Base-by-base conservation (phyloP, 345 rosid genomes). In the Crucihimalaya himalaica region DNA sequence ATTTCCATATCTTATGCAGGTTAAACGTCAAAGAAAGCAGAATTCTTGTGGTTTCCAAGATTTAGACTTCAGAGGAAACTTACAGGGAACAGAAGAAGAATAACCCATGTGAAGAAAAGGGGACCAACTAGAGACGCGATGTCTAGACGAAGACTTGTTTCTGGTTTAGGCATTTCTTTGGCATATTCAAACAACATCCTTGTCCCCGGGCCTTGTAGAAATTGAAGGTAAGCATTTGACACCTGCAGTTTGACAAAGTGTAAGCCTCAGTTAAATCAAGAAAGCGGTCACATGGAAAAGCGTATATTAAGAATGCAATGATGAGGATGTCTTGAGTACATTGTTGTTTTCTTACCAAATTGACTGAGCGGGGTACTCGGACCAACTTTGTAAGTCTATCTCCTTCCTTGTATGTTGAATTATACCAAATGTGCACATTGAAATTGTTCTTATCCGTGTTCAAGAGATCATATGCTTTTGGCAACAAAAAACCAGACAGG, bases 381-480 rank as follows among this genome's bases (percentile, higher is more conserved):
- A 88, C 11, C 82, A 88, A 76, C 19, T 71, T 54, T 54, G 29
- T 20, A 15, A 78, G 68, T 9, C 5, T 3, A 46, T 29, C 29
- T 23, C 67, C 37, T 32, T 84, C 66, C 77, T 78, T 79, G 67
- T 74, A 81, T 19, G 91, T 86, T 45, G 96, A 83, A 73, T 96
- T 92, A 85, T 89, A 96, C 98, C 91, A 90, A 63, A 92, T 71
- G 81, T 68, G 89, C 79, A 86, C 87, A 59, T 89, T 90, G 73
- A 87, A 90, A 53, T 74, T 88, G 54, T 47, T 84, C 37, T 21
- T 63, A 66, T 83, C 63, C 34, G 99, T 84, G 78, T 96, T 81
- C 73, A 87, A 77, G 81, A 92, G 86, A 87, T 96, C 99, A 79
- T 92, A 96, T 32, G 88, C 99, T 95, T 95, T 84, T 55, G 53